Percentiles rank a stretch among this genome's conserved stretches.
Evolutionary conservation across 306 rosid species (phyloP).

Genomic region (Ormosia semicastrata): DNA sequence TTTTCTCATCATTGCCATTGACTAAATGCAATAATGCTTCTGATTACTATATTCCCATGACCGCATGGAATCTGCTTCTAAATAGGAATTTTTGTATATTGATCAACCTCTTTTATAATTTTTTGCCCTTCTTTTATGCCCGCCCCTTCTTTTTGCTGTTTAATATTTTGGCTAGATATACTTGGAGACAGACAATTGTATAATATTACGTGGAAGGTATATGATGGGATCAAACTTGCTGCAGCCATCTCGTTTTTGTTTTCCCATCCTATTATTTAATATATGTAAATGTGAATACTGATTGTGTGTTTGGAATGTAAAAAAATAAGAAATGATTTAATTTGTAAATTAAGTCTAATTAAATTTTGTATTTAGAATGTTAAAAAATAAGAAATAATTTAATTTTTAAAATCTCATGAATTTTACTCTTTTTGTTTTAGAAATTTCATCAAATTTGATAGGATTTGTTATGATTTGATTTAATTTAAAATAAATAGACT

Average conservation of each 20-base stretch:
- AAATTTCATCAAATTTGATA: no score
- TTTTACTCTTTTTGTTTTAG: no score
- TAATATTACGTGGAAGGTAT: conserved; percentile 41
- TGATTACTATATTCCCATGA: conserved; percentile 27
- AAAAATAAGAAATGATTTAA: no score
- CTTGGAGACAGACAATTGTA: conserved; percentile 46
- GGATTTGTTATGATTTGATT: no score
- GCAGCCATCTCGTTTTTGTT: background rate
- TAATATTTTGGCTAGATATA: conserved; percentile 24
- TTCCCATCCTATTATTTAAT: background rate
- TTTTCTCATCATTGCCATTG: conserved; percentile 96
- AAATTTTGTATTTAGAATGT: no score
- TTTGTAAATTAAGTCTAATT: no score
- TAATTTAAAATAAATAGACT: no score
- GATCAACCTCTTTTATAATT: conserved; percentile 32
- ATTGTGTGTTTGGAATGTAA: no score
- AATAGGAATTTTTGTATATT: conserved; percentile 56
- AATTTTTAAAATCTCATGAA: no score
- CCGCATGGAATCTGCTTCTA: conserved; percentile 30
- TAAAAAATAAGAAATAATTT: no score
- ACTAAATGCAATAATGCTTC: conserved; percentile 44
- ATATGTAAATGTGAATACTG: conserved; percentile 4
- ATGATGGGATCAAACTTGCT: conserved; percentile 17
- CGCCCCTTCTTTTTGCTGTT: conserved; percentile 9
- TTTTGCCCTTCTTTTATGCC: background rate